A percentile compares a stretch with the other conserved stretches of the same genome.
phyloP scores from a whole-genome alignment of 78 protist genomes.

The Chrysochromulina tobinii region DNA sequence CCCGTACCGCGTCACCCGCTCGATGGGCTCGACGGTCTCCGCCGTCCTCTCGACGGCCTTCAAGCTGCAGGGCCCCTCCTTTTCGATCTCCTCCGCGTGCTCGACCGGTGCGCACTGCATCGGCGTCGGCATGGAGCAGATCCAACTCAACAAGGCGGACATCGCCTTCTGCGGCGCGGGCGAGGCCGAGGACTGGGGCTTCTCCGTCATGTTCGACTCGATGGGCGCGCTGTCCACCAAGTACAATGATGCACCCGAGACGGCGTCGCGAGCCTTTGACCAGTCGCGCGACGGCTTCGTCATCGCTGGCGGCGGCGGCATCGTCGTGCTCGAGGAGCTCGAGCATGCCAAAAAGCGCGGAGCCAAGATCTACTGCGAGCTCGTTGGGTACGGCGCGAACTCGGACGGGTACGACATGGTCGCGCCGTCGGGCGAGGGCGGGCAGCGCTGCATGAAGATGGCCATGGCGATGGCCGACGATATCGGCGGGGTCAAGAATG shows the following conservation, averaged over 20 bases:
- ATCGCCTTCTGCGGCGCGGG: slow-evolving; percentile 35
- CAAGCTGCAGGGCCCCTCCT: slow-evolving; percentile 41
- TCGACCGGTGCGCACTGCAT: slow-evolving; percentile 53
- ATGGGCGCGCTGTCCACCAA: slow-evolving; percentile 50
- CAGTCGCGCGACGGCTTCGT: slow-evolving; percentile 50
- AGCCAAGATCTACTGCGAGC: slow-evolving; percentile 22
- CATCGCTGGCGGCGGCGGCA: slow-evolving; percentile 51
- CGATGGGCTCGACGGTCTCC: slow-evolving; percentile 43
- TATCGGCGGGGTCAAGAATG: neutral
- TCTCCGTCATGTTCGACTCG: slow-evolving; percentile 46
- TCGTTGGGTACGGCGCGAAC: slow-evolving; percentile 46
- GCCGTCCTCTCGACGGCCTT: slow-evolving; percentile 39
- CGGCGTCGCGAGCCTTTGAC: slow-evolving; percentile 48
- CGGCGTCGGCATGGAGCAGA: slow-evolving; percentile 5
- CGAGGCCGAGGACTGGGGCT: slow-evolving; percentile 42
- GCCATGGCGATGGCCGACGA: slow-evolving; percentile 45
- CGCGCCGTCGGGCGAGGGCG: slow-evolving; percentile 48
- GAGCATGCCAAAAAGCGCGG: slow-evolving; percentile 31
- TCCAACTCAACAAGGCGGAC: slow-evolving; percentile 43
- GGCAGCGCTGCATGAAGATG: slow-evolving; percentile 37
- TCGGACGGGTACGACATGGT: slow-evolving; percentile 56
- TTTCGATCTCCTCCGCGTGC: slow-evolving; percentile 48
- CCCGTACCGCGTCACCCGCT: slow-evolving; percentile 39
- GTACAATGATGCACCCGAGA: slow-evolving; percentile 29
- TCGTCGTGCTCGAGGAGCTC: slow-evolving; percentile 40